Evolutionary conservation across 306 rosid genomes (phyloP), one percentile per base, ranked within the genome.

Genomic region (Comarum palustre): DNA sequence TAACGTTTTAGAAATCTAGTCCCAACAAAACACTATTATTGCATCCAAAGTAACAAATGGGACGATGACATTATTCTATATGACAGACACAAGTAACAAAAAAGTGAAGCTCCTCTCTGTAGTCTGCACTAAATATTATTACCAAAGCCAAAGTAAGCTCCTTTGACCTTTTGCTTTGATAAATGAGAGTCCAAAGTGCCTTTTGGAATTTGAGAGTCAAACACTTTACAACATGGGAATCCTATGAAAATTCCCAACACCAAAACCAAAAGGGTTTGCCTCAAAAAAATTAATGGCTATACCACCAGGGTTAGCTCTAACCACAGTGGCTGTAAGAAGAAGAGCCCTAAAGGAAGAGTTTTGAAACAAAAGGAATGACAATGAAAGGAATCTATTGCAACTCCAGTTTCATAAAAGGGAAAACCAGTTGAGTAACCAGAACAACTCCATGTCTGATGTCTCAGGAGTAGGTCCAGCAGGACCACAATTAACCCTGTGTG

Each of bases 381-480:
- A 77, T 74, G 71, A 73, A 71, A 72, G 54, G n/a, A 54, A 22
- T 78, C 71, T 68, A 51, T 66, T 75, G 83, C 55, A 52, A 80
- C 78, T 63, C 48, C 71, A 79, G 83, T 73, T 76, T 67, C 48
- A 74, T 22, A 70, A 71, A 78, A 69, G 62, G 81, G 72, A 74
- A 73, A 77, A 83, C 54, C 76, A 17, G 59, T 43, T 27, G 66
- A 79, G 62, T 71, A 54, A 47, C 72, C 66, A 69, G 73, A 8
- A 68, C 71, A 73, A 77, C 76, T 64, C 70, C 61, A 72, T 51
- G 51, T 74, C 66, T 48, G 57, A 72, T 51, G 51, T 74, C 66
- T 48, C 55, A 80, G 78, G 81, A 79, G 68, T 63, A 74, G 85
- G 85, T 77, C 87, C 86, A 80, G 63, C n/a, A 70, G 87, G 87